Percentiles rank a stretch among this genome's conserved stretches.
Conservation (phyloP, 2,329 filamentous ascomycete genomes). For the Phoma herbarum region DNA sequence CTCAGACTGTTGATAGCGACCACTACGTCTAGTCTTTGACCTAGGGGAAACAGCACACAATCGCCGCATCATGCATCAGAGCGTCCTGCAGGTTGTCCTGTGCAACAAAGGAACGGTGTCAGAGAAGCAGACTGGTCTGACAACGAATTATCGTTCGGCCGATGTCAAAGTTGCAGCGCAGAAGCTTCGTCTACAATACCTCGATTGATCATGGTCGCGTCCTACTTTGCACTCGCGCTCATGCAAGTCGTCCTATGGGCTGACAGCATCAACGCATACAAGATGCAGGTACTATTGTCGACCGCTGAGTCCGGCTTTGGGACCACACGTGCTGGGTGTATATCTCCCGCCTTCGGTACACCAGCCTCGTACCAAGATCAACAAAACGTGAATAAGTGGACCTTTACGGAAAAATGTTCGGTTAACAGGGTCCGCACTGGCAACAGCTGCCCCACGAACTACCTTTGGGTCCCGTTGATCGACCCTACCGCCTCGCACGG, state of each 20-base stretch:
- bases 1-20: background rate
- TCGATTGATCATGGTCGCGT: background rate
- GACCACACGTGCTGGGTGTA: background rate
- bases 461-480: slow-evolving; percentile 5
- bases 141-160: background rate
- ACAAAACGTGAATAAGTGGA: background rate
- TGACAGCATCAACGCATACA: slow-evolving; percentile 5
- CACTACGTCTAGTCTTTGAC: background rate
- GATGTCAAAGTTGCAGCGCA: background rate
- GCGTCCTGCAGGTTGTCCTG: background rate
- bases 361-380: slow-evolving; percentile 7
- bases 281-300: slow-evolving; percentile 7
- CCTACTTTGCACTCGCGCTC: background rate
- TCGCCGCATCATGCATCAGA: background rate
- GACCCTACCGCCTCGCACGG: background rate
- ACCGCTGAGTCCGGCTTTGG: background rate
- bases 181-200: background rate
- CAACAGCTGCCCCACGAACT: slow-evolving; percentile 7
- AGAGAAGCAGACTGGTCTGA: background rate
- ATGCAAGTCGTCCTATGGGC: background rate
- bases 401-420: slow-evolving; percentile 3
- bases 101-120: background rate
- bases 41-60: background rate
- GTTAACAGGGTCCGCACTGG: slow-evolving; percentile 5
- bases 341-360: slow-evolving; percentile 1